Conservation (phyloP, 805 yeast species). For the Ogataea pignaliae region DNA sequence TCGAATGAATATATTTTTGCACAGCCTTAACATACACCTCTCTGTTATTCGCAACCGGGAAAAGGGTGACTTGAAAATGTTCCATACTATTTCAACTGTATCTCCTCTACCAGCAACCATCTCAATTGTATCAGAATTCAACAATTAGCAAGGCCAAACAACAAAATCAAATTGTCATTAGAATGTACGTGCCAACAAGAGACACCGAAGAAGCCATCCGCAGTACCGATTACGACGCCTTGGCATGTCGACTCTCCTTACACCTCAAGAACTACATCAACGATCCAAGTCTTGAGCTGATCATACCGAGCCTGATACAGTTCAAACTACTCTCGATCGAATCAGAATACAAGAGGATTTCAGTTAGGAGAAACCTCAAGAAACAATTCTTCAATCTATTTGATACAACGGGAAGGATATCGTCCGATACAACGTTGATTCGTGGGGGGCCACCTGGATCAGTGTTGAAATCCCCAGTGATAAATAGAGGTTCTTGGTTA, state of each 20-base stretch:
- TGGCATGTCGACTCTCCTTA: constrained; percentile 61
- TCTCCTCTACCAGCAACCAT: too few relatives aligned
- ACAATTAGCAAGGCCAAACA: too few relatives aligned
- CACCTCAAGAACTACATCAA: constrained; percentile 42
- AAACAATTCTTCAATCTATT: constrained; percentile 33
- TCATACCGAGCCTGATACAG: constrained; percentile 34
- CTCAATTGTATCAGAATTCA: too few relatives aligned
- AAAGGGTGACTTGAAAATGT: too few relatives aligned
- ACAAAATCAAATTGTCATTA: too few relatives aligned
- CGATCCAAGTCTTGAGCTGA: constrained; percentile 32
- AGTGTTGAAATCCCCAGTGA: constrained; percentile 50
- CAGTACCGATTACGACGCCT: constrained; percentile 63
- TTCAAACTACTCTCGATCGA: constrained; percentile 36
- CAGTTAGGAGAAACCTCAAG: constrained; percentile 34
- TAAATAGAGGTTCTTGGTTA: constrained; percentile 67
- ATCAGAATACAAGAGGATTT: constrained; percentile 31
- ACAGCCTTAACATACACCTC: too few relatives aligned
- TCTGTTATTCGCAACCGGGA: too few relatives aligned
- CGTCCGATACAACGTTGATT: too few relatives aligned
- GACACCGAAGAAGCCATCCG: constrained; percentile 19
- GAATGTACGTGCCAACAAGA: too few relatives aligned
- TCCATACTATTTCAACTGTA: too few relatives aligned
- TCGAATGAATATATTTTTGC: too few relatives aligned
- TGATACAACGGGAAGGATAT: constrained; percentile 3
- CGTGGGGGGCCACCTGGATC: not conserved